Conservation (phyloP, 306 rosid genomes). For the Begonia masoniana region DNA sequence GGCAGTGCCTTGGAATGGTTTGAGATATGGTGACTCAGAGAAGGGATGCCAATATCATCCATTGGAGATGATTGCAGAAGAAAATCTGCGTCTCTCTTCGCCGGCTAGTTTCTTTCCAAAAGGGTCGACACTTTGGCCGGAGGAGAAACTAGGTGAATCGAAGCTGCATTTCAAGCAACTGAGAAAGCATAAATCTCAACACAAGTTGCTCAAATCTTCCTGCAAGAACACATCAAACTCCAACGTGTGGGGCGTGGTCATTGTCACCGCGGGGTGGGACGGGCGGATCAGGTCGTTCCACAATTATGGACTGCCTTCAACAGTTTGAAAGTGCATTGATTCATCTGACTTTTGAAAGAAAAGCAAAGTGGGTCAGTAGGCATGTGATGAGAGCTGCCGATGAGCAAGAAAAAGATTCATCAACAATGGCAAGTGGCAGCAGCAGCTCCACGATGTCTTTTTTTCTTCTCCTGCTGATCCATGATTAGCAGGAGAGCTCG, state of each 20-base stretch:
- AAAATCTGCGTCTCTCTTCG: conserved; percentile 5
- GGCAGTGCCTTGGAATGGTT: conserved; percentile 81
- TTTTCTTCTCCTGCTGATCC: neutral
- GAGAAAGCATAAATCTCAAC: conserved; percentile 43
- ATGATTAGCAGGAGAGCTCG: neutral
- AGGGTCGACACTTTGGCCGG: conserved; percentile 76
- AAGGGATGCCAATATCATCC: conserved; percentile 34
- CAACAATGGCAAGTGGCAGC: neutral
- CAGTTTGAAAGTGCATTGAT: neutral
- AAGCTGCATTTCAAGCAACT: conserved; percentile 18
- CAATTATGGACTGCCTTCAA: conserved; percentile 60
- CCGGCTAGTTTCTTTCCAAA: conserved; percentile 45
- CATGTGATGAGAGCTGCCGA: neutral
- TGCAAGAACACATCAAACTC: conserved; percentile 52
- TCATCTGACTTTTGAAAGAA: neutral
- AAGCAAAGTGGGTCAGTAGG: neutral
- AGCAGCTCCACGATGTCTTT: neutral
- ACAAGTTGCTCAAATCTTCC: conserved; percentile 59
- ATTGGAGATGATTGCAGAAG: conserved; percentile 21
- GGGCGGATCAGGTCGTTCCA: conserved; percentile 58
- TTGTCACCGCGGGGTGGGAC: conserved; percentile 78
- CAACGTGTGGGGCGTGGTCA: conserved; percentile 65
- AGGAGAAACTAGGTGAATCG: conserved; percentile 47
- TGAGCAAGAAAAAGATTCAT: neutral
- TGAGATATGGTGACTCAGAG: conserved; percentile 15